Conservation (phyloP, 352 stramenopile species). For the Aphanomyces invadans region DNA sequence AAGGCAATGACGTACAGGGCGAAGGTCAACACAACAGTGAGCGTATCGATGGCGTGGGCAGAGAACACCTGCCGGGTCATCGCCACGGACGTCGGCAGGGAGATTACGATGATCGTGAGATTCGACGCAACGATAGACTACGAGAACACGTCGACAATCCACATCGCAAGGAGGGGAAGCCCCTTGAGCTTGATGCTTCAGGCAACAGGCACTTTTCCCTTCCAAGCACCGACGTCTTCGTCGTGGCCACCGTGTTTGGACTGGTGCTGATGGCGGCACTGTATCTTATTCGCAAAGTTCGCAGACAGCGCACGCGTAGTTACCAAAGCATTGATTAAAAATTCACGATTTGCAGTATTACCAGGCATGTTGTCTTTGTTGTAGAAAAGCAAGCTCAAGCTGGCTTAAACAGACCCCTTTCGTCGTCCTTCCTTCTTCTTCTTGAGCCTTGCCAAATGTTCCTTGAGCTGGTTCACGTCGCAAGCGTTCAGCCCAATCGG, state of each 20-base stretch:
- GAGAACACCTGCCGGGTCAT: no score
- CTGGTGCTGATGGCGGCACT: background rate
- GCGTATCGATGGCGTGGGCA: no score
- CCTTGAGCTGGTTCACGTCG: slow-evolving; percentile 63
- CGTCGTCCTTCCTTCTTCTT: slow-evolving; percentile 17
- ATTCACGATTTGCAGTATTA: background rate
- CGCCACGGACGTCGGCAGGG: background rate
- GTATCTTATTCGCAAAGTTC: background rate
- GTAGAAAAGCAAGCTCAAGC: no score
- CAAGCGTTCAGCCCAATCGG: slow-evolving; percentile 75
- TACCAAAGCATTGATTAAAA: background rate
- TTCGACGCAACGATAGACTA: background rate
- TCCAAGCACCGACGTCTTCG: background rate
- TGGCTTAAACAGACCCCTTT: background rate
- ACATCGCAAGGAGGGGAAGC: background rate
- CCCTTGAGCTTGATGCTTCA: background rate
- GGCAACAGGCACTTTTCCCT: background rate
- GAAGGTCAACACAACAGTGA: no score
- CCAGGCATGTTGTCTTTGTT: no score
- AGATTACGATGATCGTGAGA: background rate
- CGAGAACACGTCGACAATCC: background rate
- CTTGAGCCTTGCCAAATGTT: slow-evolving; percentile 53
- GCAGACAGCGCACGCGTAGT: background rate
- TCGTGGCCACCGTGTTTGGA: background rate
- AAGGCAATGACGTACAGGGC: no score